Base-by-base conservation (phyloP, 192 early-diverging fungal genomes). In the Diversispora eburnea region DNA sequence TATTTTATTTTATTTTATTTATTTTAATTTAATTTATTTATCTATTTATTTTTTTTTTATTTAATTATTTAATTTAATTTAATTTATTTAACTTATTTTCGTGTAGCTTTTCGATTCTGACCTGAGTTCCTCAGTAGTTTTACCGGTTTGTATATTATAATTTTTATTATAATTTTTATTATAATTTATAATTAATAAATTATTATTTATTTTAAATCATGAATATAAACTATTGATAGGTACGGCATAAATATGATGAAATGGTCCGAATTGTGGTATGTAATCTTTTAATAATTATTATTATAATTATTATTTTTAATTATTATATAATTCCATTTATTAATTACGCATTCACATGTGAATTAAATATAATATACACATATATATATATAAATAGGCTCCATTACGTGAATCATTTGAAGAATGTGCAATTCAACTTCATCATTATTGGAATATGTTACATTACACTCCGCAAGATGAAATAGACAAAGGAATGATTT, bases 61-160 rank as follows among this genome's bases (percentile, higher is more conserved):
- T 33, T 33, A n/a, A n/a, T 33, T 33, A 33, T 33, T 33, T 33
- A 33, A 33, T 33, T 33, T 33, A 33, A 1, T 33, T 33, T 33
- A 33, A 33, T 33, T 33, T 33, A 33, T 33, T 33, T 33, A 33
- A 33, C 2, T 33, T 33, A 33, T 33, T 33, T 33, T 33, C 25
- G 0, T 52, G 1, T 46, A 73, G 72, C 1, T 55, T 41, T 73
- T 73, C 20, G 72, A 73, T 42, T 64, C 2, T 13, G 61, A 73
- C 42, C 19, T 73, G 19, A 54, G 72, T 15, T 20, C 72, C 15
- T 15, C 72, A 1, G 72, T 64, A 52, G 72, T 73, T 64, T 39
- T 33, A 12, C 72, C 72, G 59, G 72, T 73, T 48, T 54, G 72
- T 64, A 62, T 73, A 73, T n/a, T 43, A 20, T 33, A 7, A 51